A percentile compares a stretch with the other conserved stretches of the same genome.
Conservation (phyloP, 495 filamentous ascomycete genomes). For the Chaetomium tenue region DNA sequence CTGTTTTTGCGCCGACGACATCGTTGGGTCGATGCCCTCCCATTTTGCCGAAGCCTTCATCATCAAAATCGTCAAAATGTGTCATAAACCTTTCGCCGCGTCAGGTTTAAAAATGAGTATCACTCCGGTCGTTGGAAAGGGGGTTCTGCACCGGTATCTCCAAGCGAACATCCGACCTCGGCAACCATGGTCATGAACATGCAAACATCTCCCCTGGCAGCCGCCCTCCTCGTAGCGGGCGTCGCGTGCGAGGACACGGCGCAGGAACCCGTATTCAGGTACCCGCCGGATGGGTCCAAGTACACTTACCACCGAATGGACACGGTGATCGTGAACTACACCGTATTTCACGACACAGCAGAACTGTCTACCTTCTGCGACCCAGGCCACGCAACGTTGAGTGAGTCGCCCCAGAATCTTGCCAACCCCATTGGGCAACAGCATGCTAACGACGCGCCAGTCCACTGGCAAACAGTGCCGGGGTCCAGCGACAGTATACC, state of each 20-base stretch:
- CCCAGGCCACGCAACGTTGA: not conserved
- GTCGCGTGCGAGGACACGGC: not conserved
- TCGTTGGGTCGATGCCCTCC: too few relatives aligned
- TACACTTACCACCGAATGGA: conserved; percentile 15
- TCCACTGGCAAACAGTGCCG: conserved; percentile 6
- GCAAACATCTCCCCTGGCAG: not conserved
- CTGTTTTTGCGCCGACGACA: too few relatives aligned
- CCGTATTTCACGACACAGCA: not conserved
- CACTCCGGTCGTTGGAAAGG: not conserved
- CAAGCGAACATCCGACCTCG: not conserved
- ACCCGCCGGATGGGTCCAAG: not conserved
- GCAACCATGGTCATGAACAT: not conserved
- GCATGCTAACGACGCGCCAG: not conserved
- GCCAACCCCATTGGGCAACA: not conserved
- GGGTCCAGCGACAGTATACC: conserved; percentile 13
- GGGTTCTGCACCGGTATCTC: not conserved
- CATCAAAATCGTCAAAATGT: too few relatives aligned
- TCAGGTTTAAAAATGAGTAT: not conserved
- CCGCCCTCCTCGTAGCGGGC: not conserved
- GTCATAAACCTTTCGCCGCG: not conserved
- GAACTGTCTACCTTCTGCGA: conserved; percentile 15
- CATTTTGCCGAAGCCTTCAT: too few relatives aligned
- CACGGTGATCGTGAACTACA: conserved; percentile 21
- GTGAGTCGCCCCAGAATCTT: not conserved
- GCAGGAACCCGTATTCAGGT: not conserved